These are phyloP conservation scores for Xanthoconium stramineum DNA, from an alignment of 768 basidiomycete species.

Conservation along the genomic window DNA sequence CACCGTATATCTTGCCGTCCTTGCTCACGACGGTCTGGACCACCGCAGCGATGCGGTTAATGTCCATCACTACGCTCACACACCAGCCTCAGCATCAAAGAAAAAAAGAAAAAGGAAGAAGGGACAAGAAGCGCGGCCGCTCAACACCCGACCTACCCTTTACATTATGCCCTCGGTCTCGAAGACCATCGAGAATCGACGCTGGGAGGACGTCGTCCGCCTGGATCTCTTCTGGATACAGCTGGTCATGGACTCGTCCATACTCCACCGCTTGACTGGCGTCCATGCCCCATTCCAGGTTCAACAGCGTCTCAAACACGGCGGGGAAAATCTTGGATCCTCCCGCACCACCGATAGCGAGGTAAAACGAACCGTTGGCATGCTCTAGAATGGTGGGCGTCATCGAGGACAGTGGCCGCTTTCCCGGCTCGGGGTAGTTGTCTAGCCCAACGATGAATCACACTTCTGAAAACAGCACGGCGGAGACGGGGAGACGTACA, in stretches of 20 bases:
- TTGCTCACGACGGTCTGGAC: slow-evolving; percentile 60
- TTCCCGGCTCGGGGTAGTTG: slow-evolving; percentile 86
- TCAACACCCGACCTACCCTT: slow-evolving; percentile 41
- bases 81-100: neutral
- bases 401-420: slow-evolving; percentile 88
- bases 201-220: slow-evolving; percentile 61
- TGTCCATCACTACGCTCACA: slow-evolving; percentile 48
- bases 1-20: slow-evolving; percentile 63
- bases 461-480: neutral
- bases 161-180: slow-evolving; percentile 66
- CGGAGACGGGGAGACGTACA: slow-evolving; percentile 42
- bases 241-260: slow-evolving; percentile 82
- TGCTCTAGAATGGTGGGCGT: slow-evolving; percentile 78
- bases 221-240: slow-evolving; percentile 63
- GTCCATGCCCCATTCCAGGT: slow-evolving; percentile 76
- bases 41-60: slow-evolving; percentile 71
- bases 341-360: slow-evolving; percentile 81
- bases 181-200: slow-evolving; percentile 54
- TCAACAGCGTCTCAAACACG: slow-evolving; percentile 75
- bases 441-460: slow-evolving; percentile 39
- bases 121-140: neutral
- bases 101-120: too few species aligned
- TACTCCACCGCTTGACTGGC: slow-evolving; percentile 78
- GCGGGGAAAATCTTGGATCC: slow-evolving; percentile 83
- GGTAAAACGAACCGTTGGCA: slow-evolving; percentile 65